Percentiles rank a stretch among this genome's conserved stretches.
These are phyloP conservation scores for Schwanniomyces etchellsii DNA, from an alignment of 1,139 yeast genomes.

Conservation along the genomic window DNA sequence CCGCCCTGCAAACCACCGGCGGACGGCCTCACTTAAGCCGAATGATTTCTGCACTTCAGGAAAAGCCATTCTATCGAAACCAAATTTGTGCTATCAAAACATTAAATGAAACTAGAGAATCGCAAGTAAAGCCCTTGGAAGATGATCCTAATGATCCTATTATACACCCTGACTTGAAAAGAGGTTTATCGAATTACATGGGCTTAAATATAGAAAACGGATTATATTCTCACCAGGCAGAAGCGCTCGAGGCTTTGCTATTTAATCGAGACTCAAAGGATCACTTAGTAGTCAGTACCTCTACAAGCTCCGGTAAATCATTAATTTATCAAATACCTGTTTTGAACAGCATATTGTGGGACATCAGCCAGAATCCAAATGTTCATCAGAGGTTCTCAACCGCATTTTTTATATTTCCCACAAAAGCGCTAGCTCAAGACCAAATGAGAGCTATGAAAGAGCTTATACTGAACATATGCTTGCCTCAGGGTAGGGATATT, in stretches of 20 bases:
- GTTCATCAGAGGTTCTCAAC: constrained; percentile 34
- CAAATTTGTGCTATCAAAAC: constrained; percentile 44
- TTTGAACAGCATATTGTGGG: constrained; percentile 49
- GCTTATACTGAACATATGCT: constrained; percentile 44
- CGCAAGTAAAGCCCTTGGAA: constrained; percentile 16
- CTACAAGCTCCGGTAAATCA: constrained; percentile 95
- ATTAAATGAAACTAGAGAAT: constrained; percentile 18
- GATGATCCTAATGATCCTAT: constrained; percentile 29
- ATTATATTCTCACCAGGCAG: constrained; percentile 77
- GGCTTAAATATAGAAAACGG: constrained; percentile 39
- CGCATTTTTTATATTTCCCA: constrained; percentile 87
- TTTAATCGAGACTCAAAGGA: constrained; percentile 24
- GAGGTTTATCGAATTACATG: constrained; percentile 45
- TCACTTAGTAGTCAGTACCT: constrained; percentile 81
- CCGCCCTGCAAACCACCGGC: constrained; percentile 2
- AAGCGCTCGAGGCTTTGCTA: constrained; percentile 58
- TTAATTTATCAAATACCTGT: constrained; percentile 87
- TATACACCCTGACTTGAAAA: constrained; percentile 39
- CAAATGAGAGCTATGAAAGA: constrained; percentile 74
- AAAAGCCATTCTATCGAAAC: constrained; percentile 43
- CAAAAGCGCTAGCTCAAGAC: constrained; percentile 96
- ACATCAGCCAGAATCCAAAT: constrained; percentile 16
- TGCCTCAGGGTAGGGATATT: constrained; percentile 24
- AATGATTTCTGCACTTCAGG: constrained; percentile 44
- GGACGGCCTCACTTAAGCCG: constrained; percentile 19